phyloP scores from a whole-genome alignment of 1,139 yeast species.

The Yamadazyma songkhlaensis region DNA sequence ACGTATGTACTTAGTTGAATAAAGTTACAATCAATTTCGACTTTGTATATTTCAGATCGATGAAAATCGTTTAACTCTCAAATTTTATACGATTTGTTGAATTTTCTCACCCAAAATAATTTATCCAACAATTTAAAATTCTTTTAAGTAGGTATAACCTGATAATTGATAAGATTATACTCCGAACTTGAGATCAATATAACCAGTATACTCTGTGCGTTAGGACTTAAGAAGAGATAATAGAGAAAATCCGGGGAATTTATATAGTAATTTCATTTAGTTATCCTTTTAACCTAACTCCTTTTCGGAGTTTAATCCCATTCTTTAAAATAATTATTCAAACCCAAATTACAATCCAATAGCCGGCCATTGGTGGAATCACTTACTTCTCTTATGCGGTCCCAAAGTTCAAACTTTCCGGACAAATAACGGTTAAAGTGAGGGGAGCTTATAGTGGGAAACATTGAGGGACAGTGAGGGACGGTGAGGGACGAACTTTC shows the following conservation, averaged over 20 bases:
- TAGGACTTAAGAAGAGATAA: not conserved
- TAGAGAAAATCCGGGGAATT: constrained; percentile 1
- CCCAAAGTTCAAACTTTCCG: no score
- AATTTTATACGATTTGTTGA: constrained; percentile 3
- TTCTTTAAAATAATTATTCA: not conserved
- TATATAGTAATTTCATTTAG: not conserved
- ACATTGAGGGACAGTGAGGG: constrained; percentile 2
- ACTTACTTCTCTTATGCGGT: no score
- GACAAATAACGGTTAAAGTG: no score
- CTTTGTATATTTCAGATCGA: not conserved
- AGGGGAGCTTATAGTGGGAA: not conserved
- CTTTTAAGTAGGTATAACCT: not conserved
- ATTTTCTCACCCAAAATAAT: constrained; percentile 7
- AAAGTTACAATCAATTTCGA: not conserved
- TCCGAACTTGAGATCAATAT: no score
- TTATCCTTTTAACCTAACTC: constrained; percentile 9
- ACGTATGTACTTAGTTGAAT: not conserved
- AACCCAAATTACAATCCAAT: not conserved
- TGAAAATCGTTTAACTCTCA: constrained; percentile 1
- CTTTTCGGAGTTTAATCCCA: constrained; percentile 4
- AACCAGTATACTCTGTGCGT: no score
- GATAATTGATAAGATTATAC: no score
- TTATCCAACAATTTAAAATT: constrained; percentile 3
- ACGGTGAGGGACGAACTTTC: constrained; percentile 1
- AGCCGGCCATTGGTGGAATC: not conserved